phyloP scores from a whole-genome alignment of 2,329 filamentous ascomycete species.

The Curvularia lunata region DNA sequence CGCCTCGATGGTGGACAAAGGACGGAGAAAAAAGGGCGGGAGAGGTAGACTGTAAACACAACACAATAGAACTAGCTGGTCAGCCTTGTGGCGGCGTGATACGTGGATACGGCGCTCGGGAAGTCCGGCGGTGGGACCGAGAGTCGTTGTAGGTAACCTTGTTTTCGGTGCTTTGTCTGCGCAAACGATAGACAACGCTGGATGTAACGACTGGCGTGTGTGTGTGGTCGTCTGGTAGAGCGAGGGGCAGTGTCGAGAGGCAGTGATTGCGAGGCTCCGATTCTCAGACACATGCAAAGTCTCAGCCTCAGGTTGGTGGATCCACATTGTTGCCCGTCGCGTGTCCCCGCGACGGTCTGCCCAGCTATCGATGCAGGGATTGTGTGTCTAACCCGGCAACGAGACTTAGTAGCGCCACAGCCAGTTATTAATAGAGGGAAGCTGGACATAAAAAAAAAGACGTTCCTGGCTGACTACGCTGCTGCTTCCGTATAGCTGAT shows the following conservation, averaged over 20 bases:
- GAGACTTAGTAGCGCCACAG: slow-evolving; percentile 1
- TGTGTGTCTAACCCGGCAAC: slow-evolving; percentile 12
- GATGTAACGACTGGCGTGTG: slow-evolving; percentile 1
- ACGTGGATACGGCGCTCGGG: slow-evolving; percentile 1
- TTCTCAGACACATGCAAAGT: slow-evolving; percentile 14
- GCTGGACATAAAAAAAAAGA: neutral
- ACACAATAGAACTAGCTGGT: neutral
- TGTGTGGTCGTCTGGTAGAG: neutral
- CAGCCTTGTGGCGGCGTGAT: slow-evolving; percentile 5
- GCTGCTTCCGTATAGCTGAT: neutral
- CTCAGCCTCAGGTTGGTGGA: slow-evolving; percentile 26
- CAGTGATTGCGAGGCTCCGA: neutral
- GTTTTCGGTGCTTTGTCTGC: neutral
- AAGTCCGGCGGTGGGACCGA: slow-evolving; percentile 3
- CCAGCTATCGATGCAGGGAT: slow-evolving; percentile 12
- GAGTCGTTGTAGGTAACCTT: neutral
- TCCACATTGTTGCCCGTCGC: slow-evolving; percentile 14
- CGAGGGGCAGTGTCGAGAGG: slow-evolving; percentile 5
- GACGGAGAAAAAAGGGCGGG: neutral
- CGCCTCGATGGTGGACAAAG: neutral
- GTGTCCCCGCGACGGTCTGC: slow-evolving; percentile 12
- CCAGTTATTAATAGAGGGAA: slow-evolving; percentile 15
- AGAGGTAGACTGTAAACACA: slow-evolving; percentile 1
- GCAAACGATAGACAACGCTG: neutral
- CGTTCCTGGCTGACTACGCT: slow-evolving; percentile 1